Base-by-base conservation (phyloP, 1,284 basidiomycete species). In the Bondarzewia mesenterica region DNA sequence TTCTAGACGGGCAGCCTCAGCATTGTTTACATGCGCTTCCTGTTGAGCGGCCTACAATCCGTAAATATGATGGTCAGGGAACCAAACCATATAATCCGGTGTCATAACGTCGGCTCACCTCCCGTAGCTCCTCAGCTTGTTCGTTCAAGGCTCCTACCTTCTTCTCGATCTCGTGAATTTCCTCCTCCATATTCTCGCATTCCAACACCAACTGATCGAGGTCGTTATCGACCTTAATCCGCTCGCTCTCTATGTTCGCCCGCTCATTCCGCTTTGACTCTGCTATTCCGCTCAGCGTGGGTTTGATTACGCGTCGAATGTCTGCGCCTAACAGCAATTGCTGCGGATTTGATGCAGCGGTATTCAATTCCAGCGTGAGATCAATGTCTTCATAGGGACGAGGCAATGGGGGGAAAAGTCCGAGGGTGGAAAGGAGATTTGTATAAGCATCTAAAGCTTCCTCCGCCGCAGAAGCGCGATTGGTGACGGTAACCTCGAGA, bases 401-500 rank as follows among this genome's bases (percentile, higher is more conserved):
- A 5, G 80, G 72, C 4, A 85, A 74, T 5, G 83, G 82, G 2
- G 82, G 78, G 63, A 83, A 82, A 8, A 90, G 69, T 26, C 81
- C 87, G 41, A 93, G 75, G n/a, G 77, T 73, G 5, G 83, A 80
- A 20, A 87, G 73, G 22, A 88, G 67, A 47, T 80, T 75, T 32
- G 74, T 84, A 63, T 93, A 93, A 40, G 75, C 70, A 57, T 89
- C 83, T 4, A 91, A 65, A 8, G 83, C 80, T 55, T 87, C 83
- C 63, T 93, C 90, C 36, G 89, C 81, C 20, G 81, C 79, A 21
- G 84, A 81, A 41, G 80, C 82, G 38, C 86, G 80, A 58, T 86
- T 85, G 3, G 86, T 80, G 50, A 90, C 78, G 46, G 75, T 75
- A 50, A 93, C 83, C 62, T 93, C 91, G 32, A 89, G 75, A 20